phyloP scores from a whole-genome alignment of 805 yeast species.

The Candida maesae region DNA sequence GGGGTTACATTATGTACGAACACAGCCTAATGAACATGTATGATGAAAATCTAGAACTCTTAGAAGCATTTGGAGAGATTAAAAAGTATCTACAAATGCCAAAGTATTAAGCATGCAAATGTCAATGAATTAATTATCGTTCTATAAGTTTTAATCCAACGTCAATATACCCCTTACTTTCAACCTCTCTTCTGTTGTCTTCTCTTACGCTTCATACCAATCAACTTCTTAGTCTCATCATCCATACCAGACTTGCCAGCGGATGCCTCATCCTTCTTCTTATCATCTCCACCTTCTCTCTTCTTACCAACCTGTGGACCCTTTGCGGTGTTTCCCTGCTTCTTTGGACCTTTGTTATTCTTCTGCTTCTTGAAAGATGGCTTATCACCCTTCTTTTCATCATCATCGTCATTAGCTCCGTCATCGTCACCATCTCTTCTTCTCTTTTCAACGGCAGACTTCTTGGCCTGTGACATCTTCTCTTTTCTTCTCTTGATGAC shows the following conservation, averaged over 20 bases:
- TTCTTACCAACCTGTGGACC: conserved; percentile 28
- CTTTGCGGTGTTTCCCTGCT: conserved; percentile 45
- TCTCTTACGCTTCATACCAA: conserved; percentile 66
- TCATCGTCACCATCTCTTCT: conserved; percentile 27
- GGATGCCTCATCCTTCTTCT: conserved; percentile 13
- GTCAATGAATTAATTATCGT: no score
- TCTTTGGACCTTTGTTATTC: conserved; percentile 22
- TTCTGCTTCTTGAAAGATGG: conserved; percentile 13
- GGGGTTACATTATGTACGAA: no score
- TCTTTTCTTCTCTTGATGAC: conserved; percentile 90
- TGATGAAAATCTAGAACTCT: no score
- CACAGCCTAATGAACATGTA: background rate
- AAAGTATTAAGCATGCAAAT: no score
- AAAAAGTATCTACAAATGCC: background rate
- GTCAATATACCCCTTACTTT: no score
- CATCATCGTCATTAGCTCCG: conserved; percentile 19
- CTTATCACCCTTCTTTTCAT: conserved; percentile 16
- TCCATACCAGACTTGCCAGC: conserved; percentile 40
- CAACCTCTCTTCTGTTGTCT: conserved; percentile 41
- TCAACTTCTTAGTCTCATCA: conserved; percentile 57
- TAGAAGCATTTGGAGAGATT: background rate
- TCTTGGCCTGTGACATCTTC: conserved; percentile 43
- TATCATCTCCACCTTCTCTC: conserved; percentile 7
- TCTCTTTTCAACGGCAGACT: conserved; percentile 25
- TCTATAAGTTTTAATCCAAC: no score